Evolutionary conservation across 495 filamentous ascomycete genomes (phyloP).

Genomic region (Hypoxylon intermedium): DNA sequence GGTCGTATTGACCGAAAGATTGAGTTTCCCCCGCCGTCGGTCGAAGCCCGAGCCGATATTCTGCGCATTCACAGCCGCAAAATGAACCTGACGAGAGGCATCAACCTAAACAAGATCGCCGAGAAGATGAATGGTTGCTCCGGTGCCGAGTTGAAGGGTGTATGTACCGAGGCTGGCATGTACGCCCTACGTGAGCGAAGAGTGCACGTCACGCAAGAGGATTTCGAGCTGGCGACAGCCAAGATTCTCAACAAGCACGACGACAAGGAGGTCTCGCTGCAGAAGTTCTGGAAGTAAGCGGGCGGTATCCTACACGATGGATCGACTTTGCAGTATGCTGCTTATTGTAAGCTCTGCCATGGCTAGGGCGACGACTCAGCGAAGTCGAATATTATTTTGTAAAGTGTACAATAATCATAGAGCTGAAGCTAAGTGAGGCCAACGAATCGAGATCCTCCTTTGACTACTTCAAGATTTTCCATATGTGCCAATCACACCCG

Average conservation of each 20-base stretch:
- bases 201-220: slow-evolving; percentile 98
- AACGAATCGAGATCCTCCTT: slow-evolving; percentile 2
- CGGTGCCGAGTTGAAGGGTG: slow-evolving; percentile 95
- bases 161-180: slow-evolving; percentile 98
- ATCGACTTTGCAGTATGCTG: neutral
- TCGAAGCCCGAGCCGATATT: slow-evolving; percentile 97
- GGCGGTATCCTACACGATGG: neutral
- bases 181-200: slow-evolving; percentile 92
- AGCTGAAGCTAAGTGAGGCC: slow-evolving; percentile 11
- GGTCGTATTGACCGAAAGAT: slow-evolving; percentile 99
- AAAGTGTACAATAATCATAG: slow-evolving; percentile 41
- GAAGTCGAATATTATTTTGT: slow-evolving; percentile 13
- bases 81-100: slow-evolving; percentile 98
- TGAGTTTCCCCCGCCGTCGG: slow-evolving; percentile 96
- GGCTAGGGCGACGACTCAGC: neutral
- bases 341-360: slow-evolving; percentile 8
- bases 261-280: slow-evolving; percentile 88
- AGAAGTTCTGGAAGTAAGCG: slow-evolving; percentile 89
- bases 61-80: slow-evolving; percentile 93
- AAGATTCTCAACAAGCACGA: slow-evolving; percentile 99
- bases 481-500: neutral
- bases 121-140: slow-evolving; percentile 99
- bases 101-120: slow-evolving; percentile 97
- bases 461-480: slow-evolving; percentile 16
- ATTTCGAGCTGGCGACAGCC: slow-evolving; percentile 97